These are phyloP conservation scores for Cetradonia linearis DNA, from an alignment of 495 filamentous ascomycete genomes.

Conservation along the genomic window DNA sequence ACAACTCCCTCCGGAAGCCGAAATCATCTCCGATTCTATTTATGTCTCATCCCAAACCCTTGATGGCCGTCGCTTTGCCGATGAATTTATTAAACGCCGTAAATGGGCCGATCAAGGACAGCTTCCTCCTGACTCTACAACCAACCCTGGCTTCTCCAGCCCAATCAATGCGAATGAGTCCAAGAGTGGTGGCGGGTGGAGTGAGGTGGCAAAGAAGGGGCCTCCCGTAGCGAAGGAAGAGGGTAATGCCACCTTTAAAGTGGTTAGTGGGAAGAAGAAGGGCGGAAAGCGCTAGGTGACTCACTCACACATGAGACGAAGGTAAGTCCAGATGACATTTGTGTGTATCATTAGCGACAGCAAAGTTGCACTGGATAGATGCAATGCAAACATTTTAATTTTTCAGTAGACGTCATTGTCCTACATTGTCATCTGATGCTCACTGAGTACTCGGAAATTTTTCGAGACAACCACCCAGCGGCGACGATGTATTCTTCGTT, in stretches of 20 bases:
- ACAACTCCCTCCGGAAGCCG: constrained; percentile 61
- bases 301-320: neutral
- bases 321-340: neutral
- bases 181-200: constrained; percentile 68
- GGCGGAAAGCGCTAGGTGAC: constrained; percentile 51
- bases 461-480: neutral
- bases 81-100: constrained; percentile 86
- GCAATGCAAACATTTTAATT: neutral
- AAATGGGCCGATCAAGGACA: constrained; percentile 86
- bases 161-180: constrained; percentile 30
- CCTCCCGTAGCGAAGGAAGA: constrained; percentile 43
- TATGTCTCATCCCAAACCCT: constrained; percentile 77
- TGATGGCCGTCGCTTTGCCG: constrained; percentile 83
- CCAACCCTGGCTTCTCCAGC: constrained; percentile 35
- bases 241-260: constrained; percentile 62
- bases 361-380: neutral
- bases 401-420: neutral
- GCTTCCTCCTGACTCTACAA: constrained; percentile 50
- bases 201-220: constrained; percentile 92
- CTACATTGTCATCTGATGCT: too few relatives aligned
- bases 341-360: neutral
- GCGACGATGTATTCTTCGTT: too few relatives aligned
- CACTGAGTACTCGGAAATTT: neutral
- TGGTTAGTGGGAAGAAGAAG: constrained; percentile 90
- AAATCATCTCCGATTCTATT: constrained; percentile 79